Conservation (phyloP, 768 basidiomycete genomes). For the Chalciporus pseudorubinellus region DNA sequence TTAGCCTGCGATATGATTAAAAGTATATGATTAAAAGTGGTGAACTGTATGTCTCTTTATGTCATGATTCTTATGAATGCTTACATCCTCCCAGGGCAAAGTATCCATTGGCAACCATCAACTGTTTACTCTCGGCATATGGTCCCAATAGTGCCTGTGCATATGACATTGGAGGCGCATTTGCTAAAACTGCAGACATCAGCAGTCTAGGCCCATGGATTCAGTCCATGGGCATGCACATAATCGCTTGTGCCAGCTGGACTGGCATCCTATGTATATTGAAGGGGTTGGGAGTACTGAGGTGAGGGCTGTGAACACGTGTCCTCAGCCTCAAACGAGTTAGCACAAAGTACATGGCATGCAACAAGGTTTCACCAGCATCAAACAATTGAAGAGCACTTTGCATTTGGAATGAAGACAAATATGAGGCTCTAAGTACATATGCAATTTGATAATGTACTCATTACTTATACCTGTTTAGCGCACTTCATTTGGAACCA, state of each 20-base stretch:
- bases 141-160: neutral
- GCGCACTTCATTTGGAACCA: too few relatives aligned
- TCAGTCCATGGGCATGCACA: neutral
- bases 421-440: slow-evolving; percentile 5
- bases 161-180: slow-evolving; percentile 2
- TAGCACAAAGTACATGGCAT: slow-evolving; percentile 3
- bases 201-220: neutral
- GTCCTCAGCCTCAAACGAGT: slow-evolving; percentile 5
- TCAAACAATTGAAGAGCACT: slow-evolving; percentile 12
- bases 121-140: neutral
- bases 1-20: too few relatives aligned
- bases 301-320: slow-evolving; percentile 11
- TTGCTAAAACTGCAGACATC: neutral
- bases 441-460: too few relatives aligned
- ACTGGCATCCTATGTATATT: slow-evolving; percentile 7
- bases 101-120: slow-evolving; percentile 1
- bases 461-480: too few relatives aligned
- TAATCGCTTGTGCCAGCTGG: slow-evolving; percentile 6
- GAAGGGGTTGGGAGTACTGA: neutral
- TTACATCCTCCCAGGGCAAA: too few relatives aligned
- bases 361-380: slow-evolving; percentile 2
- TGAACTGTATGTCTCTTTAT: too few relatives aligned
- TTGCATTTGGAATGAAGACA: slow-evolving; percentile 7
- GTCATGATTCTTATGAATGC: too few relatives aligned
- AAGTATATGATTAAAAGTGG: too few relatives aligned